Conservation (phyloP, 2,329 filamentous ascomycete genomes). For the Aspergillus viridinutans region DNA sequence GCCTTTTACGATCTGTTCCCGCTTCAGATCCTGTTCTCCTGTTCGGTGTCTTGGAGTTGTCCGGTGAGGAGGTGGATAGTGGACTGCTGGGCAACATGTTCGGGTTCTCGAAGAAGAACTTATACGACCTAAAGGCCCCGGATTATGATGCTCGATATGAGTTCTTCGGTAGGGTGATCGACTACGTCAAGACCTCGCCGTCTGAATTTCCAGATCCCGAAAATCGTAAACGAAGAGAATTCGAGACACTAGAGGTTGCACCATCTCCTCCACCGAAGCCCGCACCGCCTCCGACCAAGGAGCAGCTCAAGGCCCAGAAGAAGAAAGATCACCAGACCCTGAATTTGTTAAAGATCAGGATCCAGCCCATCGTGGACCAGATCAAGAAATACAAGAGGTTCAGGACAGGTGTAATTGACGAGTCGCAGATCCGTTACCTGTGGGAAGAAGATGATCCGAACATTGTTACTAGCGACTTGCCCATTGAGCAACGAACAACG, state of each 20-base stretch:
- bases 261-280: constrained; percentile 65
- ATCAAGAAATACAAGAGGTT: constrained; percentile 94
- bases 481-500: constrained; percentile 53
- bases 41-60: constrained; percentile 75
- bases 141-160: constrained; percentile 60
- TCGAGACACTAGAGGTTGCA: constrained; percentile 73
- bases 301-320: constrained; percentile 74
- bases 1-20: constrained; percentile 75
- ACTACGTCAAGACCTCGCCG: constrained; percentile 74
- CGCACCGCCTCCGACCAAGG: constrained; percentile 62
- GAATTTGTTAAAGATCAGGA: constrained; percentile 79
- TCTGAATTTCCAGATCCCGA: constrained; percentile 81
- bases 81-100: constrained; percentile 74
- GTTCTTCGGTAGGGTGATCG: constrained; percentile 72
- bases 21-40: constrained; percentile 86
- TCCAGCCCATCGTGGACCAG: constrained; percentile 96
- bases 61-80: constrained; percentile 57
- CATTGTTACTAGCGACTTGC: constrained; percentile 57
- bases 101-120: constrained; percentile 76
- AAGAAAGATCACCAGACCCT: constrained; percentile 78
- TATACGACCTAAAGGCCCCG: constrained; percentile 66
- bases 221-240: constrained; percentile 77
- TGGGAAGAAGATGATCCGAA: constrained; percentile 77
- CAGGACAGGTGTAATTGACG: constrained; percentile 71
- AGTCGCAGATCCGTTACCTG: constrained; percentile 71